These are phyloP conservation scores for Alloteropsis semialata DNA, from an alignment of 176 grass and related monocot genomes.

Conservation along the genomic window DNA sequence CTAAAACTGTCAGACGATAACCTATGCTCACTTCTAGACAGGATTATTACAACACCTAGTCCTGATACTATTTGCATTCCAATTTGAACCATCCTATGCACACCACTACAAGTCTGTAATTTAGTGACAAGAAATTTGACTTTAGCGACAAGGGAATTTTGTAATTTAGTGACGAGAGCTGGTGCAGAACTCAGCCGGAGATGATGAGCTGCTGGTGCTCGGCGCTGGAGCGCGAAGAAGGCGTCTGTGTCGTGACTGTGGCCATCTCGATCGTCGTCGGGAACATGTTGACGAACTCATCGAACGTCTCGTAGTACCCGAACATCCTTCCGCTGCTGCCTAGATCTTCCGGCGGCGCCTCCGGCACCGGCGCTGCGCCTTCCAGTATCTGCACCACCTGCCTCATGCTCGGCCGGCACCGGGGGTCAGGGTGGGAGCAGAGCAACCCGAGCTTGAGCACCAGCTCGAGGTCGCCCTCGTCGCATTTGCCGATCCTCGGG, in stretches of 20 bases:
- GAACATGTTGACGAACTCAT: slow-evolving; percentile 42
- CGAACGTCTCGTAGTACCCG: slow-evolving; percentile 42
- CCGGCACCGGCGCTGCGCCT: slow-evolving; percentile 27
- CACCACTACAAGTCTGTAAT: not conserved
- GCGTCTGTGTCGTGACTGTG: not conserved
- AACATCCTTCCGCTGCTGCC: not conserved
- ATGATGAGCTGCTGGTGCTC: slow-evolving; percentile 2
- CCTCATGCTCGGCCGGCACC: slow-evolving; percentile 58
- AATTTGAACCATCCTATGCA: not conserved
- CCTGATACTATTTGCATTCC: not conserved
- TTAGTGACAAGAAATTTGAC: not conserved
- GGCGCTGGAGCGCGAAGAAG: slow-evolving; percentile 8
- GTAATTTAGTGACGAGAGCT: no score
- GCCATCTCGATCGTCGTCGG: slow-evolving; percentile 30
- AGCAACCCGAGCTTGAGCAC: slow-evolving; percentile 71
- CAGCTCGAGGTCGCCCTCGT: slow-evolving; percentile 47
- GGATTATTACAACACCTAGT: not conserved
- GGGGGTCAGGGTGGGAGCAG: slow-evolving; percentile 66
- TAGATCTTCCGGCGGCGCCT: slow-evolving; percentile 21
- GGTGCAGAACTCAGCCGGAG: slow-evolving; percentile 16
- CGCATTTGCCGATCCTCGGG: slow-evolving; percentile 39
- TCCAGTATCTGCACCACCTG: slow-evolving; percentile 64
- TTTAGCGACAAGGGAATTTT: not conserved
- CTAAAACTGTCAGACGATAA: not conserved
- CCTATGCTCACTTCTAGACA: not conserved